A percentile compares a stretch with the other conserved stretches of the same genome.
Evolutionary conservation across 306 rosid genomes (phyloP).

Genomic region (Albizia julibrissin): DNA sequence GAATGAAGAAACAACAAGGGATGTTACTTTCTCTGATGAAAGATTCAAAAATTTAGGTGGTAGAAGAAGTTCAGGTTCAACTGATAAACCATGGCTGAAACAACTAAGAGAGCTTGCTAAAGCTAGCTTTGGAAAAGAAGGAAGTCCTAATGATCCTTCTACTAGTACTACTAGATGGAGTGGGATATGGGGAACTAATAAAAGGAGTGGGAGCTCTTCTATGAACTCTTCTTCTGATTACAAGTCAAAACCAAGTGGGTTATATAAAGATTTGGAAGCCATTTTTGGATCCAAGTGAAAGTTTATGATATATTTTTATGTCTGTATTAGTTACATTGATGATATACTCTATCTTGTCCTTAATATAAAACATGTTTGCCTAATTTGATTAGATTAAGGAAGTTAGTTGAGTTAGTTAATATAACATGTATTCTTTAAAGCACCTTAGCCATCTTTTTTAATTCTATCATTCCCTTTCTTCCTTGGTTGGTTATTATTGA

Average conservation of each 20-base stretch:
- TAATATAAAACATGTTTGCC: no score
- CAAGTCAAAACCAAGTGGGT: slow-evolving; percentile 55
- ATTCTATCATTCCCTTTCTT: no score
- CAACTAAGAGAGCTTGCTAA: slow-evolving; percentile 67
- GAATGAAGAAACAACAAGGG: slow-evolving; percentile 33
- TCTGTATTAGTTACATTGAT: slow-evolving; percentile 3
- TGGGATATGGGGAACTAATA: slow-evolving; percentile 62
- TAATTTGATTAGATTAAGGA: no score
- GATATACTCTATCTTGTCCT: background rate
- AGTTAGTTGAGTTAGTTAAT: no score
- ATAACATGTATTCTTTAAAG: no score
- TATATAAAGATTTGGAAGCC: slow-evolving; percentile 80
- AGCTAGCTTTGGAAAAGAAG: slow-evolving; percentile 72
- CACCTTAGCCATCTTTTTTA: fast-evolving
- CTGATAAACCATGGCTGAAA: slow-evolving; percentile 70
- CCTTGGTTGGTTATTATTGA: no score
- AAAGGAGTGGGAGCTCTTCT: slow-evolving; percentile 69
- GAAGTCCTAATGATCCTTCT: slow-evolving; percentile 67
- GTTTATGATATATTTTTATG: background rate
- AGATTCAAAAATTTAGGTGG: slow-evolving; percentile 39
- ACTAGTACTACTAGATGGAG: slow-evolving; percentile 65
- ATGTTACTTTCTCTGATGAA: slow-evolving; percentile 30
- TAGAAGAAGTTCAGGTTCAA: slow-evolving; percentile 53
- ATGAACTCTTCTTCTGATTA: slow-evolving; percentile 37
- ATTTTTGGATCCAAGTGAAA: slow-evolving; percentile 86